A percentile compares a stretch with the other conserved stretches of the same genome.
These are phyloP conservation scores for Tylopilus sp. DNA, from an alignment of 768 basidiomycete species.

Conservation along the genomic window DNA sequence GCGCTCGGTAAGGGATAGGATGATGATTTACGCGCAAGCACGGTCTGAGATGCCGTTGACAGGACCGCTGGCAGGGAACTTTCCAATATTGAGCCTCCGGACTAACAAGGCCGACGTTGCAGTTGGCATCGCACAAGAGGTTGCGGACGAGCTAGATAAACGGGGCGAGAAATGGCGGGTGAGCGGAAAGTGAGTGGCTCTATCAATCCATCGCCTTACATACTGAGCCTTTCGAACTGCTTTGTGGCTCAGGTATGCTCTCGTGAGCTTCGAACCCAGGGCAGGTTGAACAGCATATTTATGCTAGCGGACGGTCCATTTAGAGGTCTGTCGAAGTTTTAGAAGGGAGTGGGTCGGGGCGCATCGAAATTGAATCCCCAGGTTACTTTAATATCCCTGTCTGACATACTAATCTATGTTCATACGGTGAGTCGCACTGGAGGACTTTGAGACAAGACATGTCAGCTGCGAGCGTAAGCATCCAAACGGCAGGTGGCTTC, in stretches of 20 bases:
- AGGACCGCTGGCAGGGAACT: slow-evolving; percentile 77
- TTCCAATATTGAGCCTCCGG: slow-evolving; percentile 80
- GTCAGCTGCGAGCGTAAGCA: too few species aligned
- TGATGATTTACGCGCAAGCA: neutral
- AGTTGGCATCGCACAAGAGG: slow-evolving; percentile 67
- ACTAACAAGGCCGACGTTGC: slow-evolving; percentile 97
- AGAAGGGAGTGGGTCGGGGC: neutral
- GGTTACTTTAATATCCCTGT: neutral
- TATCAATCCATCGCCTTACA: neutral
- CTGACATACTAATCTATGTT: too few species aligned
- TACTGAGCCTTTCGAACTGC: slow-evolving; percentile 1
- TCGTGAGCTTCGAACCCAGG: slow-evolving; percentile 30
- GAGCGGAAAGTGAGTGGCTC: slow-evolving; percentile 60
- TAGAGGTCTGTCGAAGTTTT: neutral
- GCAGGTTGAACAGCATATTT: neutral
- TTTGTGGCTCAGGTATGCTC: slow-evolving; percentile 24
- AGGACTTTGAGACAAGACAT: too few species aligned
- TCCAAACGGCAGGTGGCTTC: too few species aligned
- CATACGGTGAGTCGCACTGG: too few species aligned
- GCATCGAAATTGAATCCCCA: neutral
- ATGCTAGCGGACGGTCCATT: neutral
- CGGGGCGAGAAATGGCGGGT: slow-evolving; percentile 72
- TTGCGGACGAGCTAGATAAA: slow-evolving; percentile 64
- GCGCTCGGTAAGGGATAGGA: slow-evolving; percentile 56
- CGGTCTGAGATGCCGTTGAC: slow-evolving; percentile 6